These are phyloP conservation scores for Anisodus acutangulus DNA, from an alignment of 257 asterid species.

Conservation along the genomic window DNA sequence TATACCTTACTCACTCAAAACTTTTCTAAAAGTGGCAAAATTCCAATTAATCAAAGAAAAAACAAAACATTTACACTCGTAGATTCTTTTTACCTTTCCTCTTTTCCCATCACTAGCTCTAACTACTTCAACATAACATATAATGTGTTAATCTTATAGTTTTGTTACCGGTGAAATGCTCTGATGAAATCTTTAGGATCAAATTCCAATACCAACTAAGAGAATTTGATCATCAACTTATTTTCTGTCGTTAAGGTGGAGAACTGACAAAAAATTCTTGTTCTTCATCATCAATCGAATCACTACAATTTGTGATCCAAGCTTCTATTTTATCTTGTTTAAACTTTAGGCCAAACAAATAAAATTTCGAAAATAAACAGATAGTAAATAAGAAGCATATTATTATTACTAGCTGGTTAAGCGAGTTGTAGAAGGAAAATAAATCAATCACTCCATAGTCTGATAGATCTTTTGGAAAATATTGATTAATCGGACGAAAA, in stretches of 20 bases:
- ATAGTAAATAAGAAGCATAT: background rate
- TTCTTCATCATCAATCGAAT: background rate
- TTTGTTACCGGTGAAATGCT: background rate
- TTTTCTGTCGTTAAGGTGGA: background rate
- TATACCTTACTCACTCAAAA: background rate
- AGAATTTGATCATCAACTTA: slow-evolving; percentile 2
- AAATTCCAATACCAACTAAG: background rate
- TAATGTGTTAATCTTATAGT: background rate
- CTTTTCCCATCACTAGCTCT: background rate
- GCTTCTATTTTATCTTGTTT: background rate
- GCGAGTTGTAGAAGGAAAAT: background rate
- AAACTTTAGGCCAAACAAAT: background rate
- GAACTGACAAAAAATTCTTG: background rate
- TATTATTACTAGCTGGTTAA: background rate
- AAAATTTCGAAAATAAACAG: background rate
- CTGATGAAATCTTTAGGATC: background rate
- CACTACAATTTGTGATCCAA: background rate
- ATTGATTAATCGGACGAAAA: too few relatives aligned
- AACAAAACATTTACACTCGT: background rate
- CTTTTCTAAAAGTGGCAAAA: background rate
- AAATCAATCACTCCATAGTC: too few relatives aligned
- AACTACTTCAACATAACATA: background rate
- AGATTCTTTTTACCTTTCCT: background rate
- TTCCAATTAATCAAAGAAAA: background rate
- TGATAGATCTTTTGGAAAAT: too few relatives aligned